These are phyloP conservation scores for Pythium diclinum DNA, from an alignment of 352 stramenopile genomes.

Conservation along the genomic window DNA sequence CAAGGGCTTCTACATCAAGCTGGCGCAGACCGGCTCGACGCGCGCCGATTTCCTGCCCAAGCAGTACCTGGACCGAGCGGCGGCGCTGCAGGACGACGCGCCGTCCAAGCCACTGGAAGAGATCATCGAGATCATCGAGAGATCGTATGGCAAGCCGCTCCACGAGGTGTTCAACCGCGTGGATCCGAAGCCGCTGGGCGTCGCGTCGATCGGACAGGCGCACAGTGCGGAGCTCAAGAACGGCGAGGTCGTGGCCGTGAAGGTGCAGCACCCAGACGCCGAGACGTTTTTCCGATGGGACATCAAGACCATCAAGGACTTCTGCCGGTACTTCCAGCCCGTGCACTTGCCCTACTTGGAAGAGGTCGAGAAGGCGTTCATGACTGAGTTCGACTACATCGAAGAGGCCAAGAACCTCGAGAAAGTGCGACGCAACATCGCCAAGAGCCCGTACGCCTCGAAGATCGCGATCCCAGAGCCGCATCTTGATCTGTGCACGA, in stretches of 20 bases:
- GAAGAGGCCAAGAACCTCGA: constrained; percentile 91
- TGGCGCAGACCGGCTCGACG: constrained; percentile 80
- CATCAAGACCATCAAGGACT: constrained; percentile 96
- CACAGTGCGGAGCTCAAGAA: constrained; percentile 71
- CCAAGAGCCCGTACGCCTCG: constrained; percentile 62
- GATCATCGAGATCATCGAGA: constrained; percentile 71
- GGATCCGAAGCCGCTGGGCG: constrained; percentile 68
- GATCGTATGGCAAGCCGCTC: constrained; percentile 59
- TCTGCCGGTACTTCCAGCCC: constrained; percentile 93
- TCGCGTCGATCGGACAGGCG: constrained; percentile 81
- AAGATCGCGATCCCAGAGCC: constrained; percentile 84
- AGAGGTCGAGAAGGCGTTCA: constrained; percentile 97
- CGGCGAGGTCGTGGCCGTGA: constrained; percentile 79
- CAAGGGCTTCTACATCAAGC: constrained; percentile 88
- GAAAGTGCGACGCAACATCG: constrained; percentile 88
- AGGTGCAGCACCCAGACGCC: constrained; percentile 93
- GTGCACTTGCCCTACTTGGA: constrained; percentile 91
- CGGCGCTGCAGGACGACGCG: constrained; percentile 77
- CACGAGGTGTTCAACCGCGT: constrained; percentile 57
- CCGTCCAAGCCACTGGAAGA: constrained; percentile 71
- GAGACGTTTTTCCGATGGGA: constrained; percentile 94
- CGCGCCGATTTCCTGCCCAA: constrained; percentile 77
- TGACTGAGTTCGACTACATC: constrained; percentile 97
- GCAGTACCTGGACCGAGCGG: constrained; percentile 71
- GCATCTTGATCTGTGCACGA: constrained; percentile 89